Conservation (phyloP, 106 monocot species). For the Platanthera guangdongensis region DNA sequence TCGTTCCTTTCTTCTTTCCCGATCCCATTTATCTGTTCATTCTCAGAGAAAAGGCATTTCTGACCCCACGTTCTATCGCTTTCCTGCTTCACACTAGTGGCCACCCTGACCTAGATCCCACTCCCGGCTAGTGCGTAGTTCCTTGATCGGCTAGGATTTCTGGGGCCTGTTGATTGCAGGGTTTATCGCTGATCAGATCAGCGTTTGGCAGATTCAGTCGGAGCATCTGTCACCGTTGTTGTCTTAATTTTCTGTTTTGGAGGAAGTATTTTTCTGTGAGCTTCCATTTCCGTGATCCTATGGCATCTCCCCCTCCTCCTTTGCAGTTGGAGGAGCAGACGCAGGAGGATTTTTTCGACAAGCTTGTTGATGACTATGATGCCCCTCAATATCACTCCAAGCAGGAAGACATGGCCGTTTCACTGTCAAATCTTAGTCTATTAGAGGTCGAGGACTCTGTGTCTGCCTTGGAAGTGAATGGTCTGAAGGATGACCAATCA, state of each 20-base stretch:
- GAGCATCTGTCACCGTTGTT: background rate
- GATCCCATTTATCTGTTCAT: background rate
- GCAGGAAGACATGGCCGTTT: constrained; percentile 21
- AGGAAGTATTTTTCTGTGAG: background rate
- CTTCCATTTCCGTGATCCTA: constrained; percentile 9
- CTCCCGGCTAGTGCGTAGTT: background rate
- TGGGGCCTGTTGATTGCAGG: constrained; percentile 4
- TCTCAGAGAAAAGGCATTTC: background rate
- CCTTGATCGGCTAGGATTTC: constrained; percentile 10
- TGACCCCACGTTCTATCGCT: background rate
- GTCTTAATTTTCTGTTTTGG: background rate
- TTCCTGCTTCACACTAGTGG: background rate
- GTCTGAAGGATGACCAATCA: background rate
- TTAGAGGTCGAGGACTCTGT: constrained; percentile 23
- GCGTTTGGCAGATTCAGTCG: background rate
- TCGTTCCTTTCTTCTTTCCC: background rate
- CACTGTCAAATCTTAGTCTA: constrained; percentile 37
- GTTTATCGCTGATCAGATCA: background rate
- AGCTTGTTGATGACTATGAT: constrained; percentile 56
- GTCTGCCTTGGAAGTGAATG: constrained; percentile 18
- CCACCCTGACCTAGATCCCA: background rate
- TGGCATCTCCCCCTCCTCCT: constrained; percentile 31
- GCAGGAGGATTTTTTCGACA: constrained; percentile 96
- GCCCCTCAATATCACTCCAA: constrained; percentile 6
- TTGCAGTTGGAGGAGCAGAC: constrained; percentile 61